Conservation (phyloP, 441 rosid species). For the Capsella rubella region DNA sequence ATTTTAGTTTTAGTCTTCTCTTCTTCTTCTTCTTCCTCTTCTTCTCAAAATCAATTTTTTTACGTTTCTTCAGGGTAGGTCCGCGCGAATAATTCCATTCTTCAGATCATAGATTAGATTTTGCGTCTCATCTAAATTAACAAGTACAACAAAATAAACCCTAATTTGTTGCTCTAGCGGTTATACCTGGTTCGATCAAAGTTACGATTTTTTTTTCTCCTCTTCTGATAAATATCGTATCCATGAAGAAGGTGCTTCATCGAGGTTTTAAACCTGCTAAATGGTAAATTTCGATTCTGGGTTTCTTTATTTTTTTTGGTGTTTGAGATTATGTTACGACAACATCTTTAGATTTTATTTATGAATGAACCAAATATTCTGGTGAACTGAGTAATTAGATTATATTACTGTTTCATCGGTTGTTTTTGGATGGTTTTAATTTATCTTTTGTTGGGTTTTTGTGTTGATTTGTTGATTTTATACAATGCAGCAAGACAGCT, state of each 20-base stretch:
- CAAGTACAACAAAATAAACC: not conserved
- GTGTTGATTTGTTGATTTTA: not conserved
- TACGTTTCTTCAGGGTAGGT: conserved; percentile 36
- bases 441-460: not conserved
- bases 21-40: conserved; percentile 18
- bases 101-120: conserved; percentile 18
- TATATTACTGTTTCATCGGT: conserved; percentile 21
- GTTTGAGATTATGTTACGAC: not conserved
- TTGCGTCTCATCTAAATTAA: conserved; percentile 2
- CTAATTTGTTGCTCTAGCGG: not conserved
- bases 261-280: conserved; percentile 91
- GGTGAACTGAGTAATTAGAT: conserved; percentile 3
- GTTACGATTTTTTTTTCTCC: conserved; percentile 2
- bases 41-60: conserved; percentile 2
- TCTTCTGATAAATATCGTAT: not conserved
- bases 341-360: not conserved
- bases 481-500: conserved; percentile 70
- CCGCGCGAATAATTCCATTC: conserved; percentile 28
- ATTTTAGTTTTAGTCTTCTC: conserved; percentile 9
- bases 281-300: conserved; percentile 55
- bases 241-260: conserved; percentile 56
- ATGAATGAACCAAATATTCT: not conserved
- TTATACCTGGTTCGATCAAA: conserved; percentile 13
- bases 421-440: not conserved
- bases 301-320: not conserved